Conservation (phyloP, 2,329 filamentous ascomycete genomes). For the Botrytis pseudocinerea region DNA sequence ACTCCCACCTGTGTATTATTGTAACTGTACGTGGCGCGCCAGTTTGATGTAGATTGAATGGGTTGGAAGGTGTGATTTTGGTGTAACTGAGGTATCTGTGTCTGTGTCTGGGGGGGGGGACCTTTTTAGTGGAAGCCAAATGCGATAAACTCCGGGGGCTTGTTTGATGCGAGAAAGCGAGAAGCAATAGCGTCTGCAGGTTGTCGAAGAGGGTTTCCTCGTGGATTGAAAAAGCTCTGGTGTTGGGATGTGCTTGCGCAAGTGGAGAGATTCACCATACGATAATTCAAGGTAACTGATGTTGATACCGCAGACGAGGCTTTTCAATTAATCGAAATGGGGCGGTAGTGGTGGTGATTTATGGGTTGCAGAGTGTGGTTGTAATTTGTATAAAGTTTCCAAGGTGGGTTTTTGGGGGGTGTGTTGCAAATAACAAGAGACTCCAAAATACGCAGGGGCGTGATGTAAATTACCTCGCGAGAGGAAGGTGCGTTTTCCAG, state of each 20-base stretch:
- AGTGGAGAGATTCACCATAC: constrained; percentile 5
- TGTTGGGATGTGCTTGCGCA: constrained; percentile 3
- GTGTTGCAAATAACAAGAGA: neutral
- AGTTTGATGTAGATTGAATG: constrained; percentile 15
- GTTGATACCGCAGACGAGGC: neutral
- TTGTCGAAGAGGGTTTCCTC: neutral
- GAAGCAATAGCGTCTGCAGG: neutral
- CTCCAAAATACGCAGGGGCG: neutral
- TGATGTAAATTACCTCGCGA: constrained; percentile 2
- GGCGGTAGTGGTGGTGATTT: neutral
- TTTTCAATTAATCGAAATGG: constrained; percentile 2
- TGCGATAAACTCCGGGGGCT: constrained; percentile 12
- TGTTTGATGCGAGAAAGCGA: constrained; percentile 15
- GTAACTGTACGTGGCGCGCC: constrained; percentile 7
- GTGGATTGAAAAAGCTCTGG: neutral
- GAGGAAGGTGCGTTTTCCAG: constrained; percentile 4
- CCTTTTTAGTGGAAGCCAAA: constrained; percentile 9
- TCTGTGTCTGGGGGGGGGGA: neutral
- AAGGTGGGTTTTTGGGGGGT: neutral
- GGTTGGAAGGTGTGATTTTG: neutral
- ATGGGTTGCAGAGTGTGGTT: constrained; percentile 5
- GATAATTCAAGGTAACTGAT: neutral
- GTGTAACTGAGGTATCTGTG: constrained; percentile 6
- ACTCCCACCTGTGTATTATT: neutral
- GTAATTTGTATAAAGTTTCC: constrained; percentile 14